Evolutionary conservation across 768 basidiomycete genomes (phyloP).

Genomic region (Hygrophorus russula): DNA sequence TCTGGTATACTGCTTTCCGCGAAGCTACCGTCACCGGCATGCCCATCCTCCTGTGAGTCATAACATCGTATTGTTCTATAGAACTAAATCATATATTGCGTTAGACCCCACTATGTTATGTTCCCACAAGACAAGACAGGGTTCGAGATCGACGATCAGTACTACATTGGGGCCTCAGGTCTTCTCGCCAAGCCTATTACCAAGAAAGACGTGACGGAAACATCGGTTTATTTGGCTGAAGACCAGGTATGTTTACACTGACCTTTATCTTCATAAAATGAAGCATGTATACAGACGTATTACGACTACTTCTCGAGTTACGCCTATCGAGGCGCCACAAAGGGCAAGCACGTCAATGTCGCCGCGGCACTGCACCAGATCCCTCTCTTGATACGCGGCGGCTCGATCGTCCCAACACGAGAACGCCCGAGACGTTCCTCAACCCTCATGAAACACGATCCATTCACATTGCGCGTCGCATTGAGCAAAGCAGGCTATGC

Average conservation of each 20-base stretch:
- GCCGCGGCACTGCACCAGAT: slow-evolving; percentile 69
- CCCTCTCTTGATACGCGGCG: slow-evolving; percentile 84
- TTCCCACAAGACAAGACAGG: slow-evolving; percentile 86
- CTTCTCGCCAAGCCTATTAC: slow-evolving; percentile 89
- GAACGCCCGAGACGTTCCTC: slow-evolving; percentile 83
- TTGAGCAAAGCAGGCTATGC: slow-evolving; percentile 52
- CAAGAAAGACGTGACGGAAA: slow-evolving; percentile 52
- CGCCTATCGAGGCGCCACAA: slow-evolving; percentile 53
- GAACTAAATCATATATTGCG: not conserved
- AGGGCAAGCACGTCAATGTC: slow-evolving; percentile 64
- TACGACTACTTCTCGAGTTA: slow-evolving; percentile 83
- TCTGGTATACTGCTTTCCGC: slow-evolving; percentile 98
- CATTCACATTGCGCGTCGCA: slow-evolving; percentile 84
- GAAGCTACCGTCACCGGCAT: slow-evolving; percentile 74
- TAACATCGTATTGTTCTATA: not conserved
- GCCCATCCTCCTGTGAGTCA: slow-evolving; percentile 67
- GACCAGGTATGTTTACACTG: slow-evolving; percentile 41
- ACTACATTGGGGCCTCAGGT: slow-evolving; percentile 80
- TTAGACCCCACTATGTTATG: slow-evolving; percentile 88
- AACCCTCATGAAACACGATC: slow-evolving; percentile 80
- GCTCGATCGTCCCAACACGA: slow-evolving; percentile 80
- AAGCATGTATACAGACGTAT: slow-evolving; percentile 48
- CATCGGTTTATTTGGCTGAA: slow-evolving; percentile 78
- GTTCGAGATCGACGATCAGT: slow-evolving; percentile 89
- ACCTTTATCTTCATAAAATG: not conserved